Evolutionary conservation across 768 basidiomycete genomes (phyloP), one percentile per base, ranked within the genome.

Genomic region (Pleurotus cornucopiae): DNA sequence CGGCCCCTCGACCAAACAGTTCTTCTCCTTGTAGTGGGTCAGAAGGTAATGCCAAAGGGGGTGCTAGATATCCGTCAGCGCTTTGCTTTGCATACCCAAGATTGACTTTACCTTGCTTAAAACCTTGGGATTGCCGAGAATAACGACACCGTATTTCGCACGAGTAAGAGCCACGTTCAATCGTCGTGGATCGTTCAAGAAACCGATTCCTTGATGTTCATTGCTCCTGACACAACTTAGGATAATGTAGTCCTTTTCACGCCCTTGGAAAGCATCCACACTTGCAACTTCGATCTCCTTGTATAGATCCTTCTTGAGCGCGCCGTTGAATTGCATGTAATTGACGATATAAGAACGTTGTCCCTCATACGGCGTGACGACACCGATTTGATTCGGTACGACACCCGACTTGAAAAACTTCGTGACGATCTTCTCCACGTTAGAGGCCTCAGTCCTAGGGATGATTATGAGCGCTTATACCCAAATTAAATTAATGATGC

Each of bases 331-430:
- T 75, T 99, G 97, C 97, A 99, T 98, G 71, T 96, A 99, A 70
- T 93, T 96, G 69, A 96, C 95, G 67, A 99, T 89, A 70, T 97
- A 98, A 1, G 95, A 97, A 14, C 97, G 86, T 65, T 99, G 97
- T 21, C 97, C 97, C 69, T 99, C 97, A 71, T 99, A 99, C 0
- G 97, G 97, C 2, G 97, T 99, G 65, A 99, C 94, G 59, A 99
- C 92, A 60, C 97, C 97, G 64, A 99, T 99, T 66, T 99, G 96
- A 55, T 77, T 80, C 9, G 97, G 96, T 38, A 96, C 80, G 25
- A 99, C 97, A 38, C 97, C 97, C 0, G 96, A 93, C 71, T 97
- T 97, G 91, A 99, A 99, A 78, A 98, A 98, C 68, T 98, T 97
- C 55, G 97, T 99, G 41, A 98, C 96, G 61, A 99, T 99, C 82